Base-by-base conservation (phyloP, 805 yeast genomes). In the Ogataea glucozyma region DNA sequence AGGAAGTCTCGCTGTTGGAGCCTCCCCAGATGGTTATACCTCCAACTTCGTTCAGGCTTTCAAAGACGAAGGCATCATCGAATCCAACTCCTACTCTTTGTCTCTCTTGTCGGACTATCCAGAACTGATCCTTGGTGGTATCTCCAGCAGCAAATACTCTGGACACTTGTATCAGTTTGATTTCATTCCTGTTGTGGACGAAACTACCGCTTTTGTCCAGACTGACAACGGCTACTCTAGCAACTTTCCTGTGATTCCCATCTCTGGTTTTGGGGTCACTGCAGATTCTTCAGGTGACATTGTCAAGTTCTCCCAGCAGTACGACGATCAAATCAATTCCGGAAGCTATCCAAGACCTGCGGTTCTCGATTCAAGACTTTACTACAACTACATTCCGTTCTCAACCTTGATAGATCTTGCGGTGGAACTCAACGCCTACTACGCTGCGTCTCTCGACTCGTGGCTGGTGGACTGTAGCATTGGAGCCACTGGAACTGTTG, bases 401-500 rank as follows among this genome's bases (percentile, higher is more conserved):
- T 72, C 74, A 34, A 57, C 77, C 4, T 65, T 85, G 31, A 69
- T 85, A 38, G 77, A 76, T 51, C 61, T 85, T 22, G 88, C 90
- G 0, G 69, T 84, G 19, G 90, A 85, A 61, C 65, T 82, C 29
- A 81, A 81, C 54, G 91, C 91, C 0, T 75, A 71, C 48, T 85
- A 77, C 56, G 71, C 75, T 3, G 58, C 64, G 4, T 65, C 67
- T 5, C 54, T 69, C 6, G 67, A 65, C 18, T 54, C 72, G 13
- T 85, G 91, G 91, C 53, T 83, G 12, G 81, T 82, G 11, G 74
- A 75, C 44, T 85, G 93, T 64, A 63, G 73, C 10, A 64, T 83
- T 12, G 72, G 70, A 1, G 53, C 62, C 4, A 61, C 72, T 18
- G 88, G 87, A 1, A 63, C 72, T 0, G 41, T 85, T 7, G 69